A percentile compares a stretch with the other conserved stretches of the same genome.
Conservation (phyloP, 2,329 filamentous ascomycete genomes). For the Ophiostoma piceae region DNA sequence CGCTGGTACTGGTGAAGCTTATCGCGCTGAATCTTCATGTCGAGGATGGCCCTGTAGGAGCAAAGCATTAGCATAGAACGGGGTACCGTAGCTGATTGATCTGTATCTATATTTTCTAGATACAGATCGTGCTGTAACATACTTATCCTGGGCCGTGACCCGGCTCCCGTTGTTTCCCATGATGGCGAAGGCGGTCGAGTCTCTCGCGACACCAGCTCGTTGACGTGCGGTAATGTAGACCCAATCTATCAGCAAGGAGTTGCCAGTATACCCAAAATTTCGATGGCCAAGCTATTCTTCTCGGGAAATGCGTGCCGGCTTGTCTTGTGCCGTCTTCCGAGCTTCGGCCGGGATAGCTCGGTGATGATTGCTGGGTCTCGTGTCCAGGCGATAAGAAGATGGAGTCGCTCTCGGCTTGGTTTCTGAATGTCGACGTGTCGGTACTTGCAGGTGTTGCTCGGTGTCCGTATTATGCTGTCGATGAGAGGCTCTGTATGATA, state of each 20-base stretch:
- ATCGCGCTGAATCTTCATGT: constrained; percentile 96
- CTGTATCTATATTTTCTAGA: not conserved
- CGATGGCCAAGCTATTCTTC: not conserved
- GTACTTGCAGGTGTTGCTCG: not conserved
- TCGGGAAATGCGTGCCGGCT: not conserved
- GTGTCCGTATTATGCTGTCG: not conserved
- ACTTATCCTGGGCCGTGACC: constrained; percentile 79
- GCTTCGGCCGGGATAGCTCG: not conserved
- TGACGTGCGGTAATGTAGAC: not conserved
- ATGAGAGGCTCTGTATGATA: not conserved
- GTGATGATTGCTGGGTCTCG: not conserved
- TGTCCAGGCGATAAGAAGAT: not conserved
- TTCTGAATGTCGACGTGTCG: not conserved
- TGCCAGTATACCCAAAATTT: not conserved
- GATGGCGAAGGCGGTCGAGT: not conserved
- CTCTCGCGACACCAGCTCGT: not conserved
- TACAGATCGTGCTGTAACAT: constrained; percentile 30
- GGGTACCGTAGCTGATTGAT: not conserved
- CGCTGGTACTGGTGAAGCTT: constrained; percentile 94
- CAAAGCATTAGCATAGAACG: not conserved
- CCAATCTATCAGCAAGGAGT: not conserved
- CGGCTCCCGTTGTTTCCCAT: constrained; percentile 56
- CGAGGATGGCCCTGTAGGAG: constrained; percentile 74
- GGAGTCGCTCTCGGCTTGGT: not conserved
- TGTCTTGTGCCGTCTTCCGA: not conserved